Evolutionary conservation across 805 yeast genomes (phyloP).

Genomic region (Tetrapisispora pingtungensis): DNA sequence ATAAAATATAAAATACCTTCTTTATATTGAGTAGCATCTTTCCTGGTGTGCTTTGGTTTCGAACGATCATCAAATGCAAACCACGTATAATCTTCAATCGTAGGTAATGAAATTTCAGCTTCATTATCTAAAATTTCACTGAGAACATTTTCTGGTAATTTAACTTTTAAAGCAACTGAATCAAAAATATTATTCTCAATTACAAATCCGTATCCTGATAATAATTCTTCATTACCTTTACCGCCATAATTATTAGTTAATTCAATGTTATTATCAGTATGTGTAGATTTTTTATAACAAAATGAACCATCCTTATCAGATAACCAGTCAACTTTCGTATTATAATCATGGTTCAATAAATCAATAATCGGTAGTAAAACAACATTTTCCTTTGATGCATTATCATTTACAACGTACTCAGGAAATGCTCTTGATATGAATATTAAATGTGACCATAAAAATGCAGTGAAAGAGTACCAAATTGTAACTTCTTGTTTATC

Average conservation of each 20-base stretch:
- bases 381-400: conserved; percentile 36
- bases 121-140: conserved; percentile 27
- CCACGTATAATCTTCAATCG: conserved; percentile 33
- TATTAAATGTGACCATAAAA: conserved; percentile 65
- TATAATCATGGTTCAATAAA: conserved; percentile 61
- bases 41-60: neutral
- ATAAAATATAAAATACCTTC: conserved; percentile 30
- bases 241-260: conserved; percentile 79
- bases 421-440: conserved; percentile 79
- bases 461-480: conserved; percentile 61
- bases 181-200: conserved; percentile 50
- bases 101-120: conserved; percentile 31
- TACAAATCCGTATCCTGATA: conserved; percentile 55
- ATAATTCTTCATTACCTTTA: conserved; percentile 79
- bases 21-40: conserved; percentile 9
- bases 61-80: conserved; percentile 28
- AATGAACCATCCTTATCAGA: conserved; percentile 36
- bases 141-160: conserved; percentile 29
- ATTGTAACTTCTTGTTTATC: conserved; percentile 11
- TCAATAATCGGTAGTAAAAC: conserved; percentile 75
- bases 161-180: conserved; percentile 51
- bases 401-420: conserved; percentile 32
- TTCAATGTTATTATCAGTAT: conserved; percentile 33
- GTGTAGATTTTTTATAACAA: conserved; percentile 28
- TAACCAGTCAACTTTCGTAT: conserved; percentile 59